Evolutionary conservation across 805 yeast species (phyloP).

Genomic region (Zygosaccharomyces siamensis): DNA sequence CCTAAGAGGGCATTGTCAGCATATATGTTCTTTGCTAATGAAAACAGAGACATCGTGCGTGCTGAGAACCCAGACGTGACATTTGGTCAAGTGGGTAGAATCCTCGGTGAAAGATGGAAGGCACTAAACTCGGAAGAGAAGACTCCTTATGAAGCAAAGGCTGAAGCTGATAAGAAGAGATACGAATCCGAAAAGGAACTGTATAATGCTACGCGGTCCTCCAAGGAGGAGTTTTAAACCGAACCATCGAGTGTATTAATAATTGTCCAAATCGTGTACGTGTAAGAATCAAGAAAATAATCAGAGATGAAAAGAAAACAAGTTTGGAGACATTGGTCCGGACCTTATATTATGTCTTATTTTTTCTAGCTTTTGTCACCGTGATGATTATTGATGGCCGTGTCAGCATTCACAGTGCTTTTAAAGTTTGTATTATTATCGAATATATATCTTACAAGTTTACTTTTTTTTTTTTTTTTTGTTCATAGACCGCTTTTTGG

Average conservation of each 20-base stretch:
- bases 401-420: neutral
- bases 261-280: neutral
- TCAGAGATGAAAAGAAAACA: neutral
- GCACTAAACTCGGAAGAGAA: conserved; percentile 78
- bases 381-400: neutral
- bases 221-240: conserved; percentile 1
- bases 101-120: conserved; percentile 97
- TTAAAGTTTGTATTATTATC: neutral
- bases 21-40: conserved; percentile 98
- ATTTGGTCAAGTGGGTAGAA: conserved; percentile 92
- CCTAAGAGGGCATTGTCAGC: conserved; percentile 98
- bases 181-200: conserved; percentile 94
- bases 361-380: neutral
- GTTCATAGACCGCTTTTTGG: neutral
- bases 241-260: conserved; percentile 1
- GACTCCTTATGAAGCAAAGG: conserved; percentile 86
- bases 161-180: conserved; percentile 95
- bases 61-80: conserved; percentile 95
- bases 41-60: conserved; percentile 92
- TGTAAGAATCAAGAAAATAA: neutral
- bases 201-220: conserved; percentile 46
- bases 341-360: neutral
- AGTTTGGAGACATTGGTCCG: neutral
- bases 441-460: neutral
- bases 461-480: neutral